Conservation (phyloP, 352 stramenopile species). For the Blastocystis hominis region DNA sequence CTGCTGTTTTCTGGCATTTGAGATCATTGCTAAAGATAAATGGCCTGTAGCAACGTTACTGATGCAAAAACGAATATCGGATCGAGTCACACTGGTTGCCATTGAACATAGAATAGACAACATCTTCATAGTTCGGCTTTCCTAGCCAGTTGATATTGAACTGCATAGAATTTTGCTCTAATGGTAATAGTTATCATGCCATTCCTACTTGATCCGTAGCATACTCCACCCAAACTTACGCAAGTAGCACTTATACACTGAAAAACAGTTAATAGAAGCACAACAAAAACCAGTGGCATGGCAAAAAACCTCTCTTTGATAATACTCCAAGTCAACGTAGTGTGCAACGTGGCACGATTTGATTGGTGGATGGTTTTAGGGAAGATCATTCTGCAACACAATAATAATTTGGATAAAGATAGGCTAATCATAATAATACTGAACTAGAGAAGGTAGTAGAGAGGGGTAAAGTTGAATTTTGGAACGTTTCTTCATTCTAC, state of each 20-base stretch:
- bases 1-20: conserved; percentile 5
- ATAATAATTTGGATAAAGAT: too few relatives aligned
- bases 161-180: conserved; percentile 43
- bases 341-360: conserved; percentile 15
- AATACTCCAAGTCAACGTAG: not conserved
- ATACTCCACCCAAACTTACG: conserved; percentile 20
- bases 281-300: not conserved
- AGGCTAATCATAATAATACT: too few relatives aligned
- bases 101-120: not conserved
- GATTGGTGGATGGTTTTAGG: conserved; percentile 28
- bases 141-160: conserved; percentile 39
- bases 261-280: not conserved
- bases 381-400: too few relatives aligned
- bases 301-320: not conserved
- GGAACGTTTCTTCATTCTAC: too few relatives aligned
- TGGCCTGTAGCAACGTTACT: not conserved
- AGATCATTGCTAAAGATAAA: conserved; percentile 9
- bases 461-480: too few relatives aligned
- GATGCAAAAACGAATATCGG: conserved; percentile 29
- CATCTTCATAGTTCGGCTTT: conserved; percentile 18
- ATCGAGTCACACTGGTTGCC: conserved; percentile 19
- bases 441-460: too few relatives aligned
- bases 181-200: not conserved
- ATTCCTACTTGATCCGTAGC: not conserved
- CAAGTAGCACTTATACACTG: not conserved